Evolutionary conservation across 2,329 filamentous ascomycete species (phyloP), one percentile per base, ranked within the genome.

Genomic region (Waltergamsia citrina): DNA sequence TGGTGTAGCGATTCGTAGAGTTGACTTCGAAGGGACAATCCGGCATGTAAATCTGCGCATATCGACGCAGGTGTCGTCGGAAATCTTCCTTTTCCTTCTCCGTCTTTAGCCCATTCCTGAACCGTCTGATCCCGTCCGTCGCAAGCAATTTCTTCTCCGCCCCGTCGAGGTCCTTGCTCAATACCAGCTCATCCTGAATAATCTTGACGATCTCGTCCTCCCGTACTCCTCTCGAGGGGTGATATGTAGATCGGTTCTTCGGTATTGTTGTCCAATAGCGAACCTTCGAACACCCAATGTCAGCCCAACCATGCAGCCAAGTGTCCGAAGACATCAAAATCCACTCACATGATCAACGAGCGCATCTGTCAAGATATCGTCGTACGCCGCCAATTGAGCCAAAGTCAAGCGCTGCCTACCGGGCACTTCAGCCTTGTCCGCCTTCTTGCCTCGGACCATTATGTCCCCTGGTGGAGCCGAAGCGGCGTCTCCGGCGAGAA

Each of bases 191-290:
- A 6, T 64, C 61, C 46, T 77, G 74, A 7, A 81, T 63, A 35
- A 80, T 74, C 42, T 72, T 67, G 30, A 69, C 56, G 24, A 82
- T 71, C 29, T 76, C 74, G 36, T 72, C 68, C 47, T 78, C 71
- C 35, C 74, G 76, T 33, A 96, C 68, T 26, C 85, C 85, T 41
- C 92, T 80, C 6, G 83, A 86, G 1, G 86, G 73, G 48, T 85
- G 83, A 57, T 94, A 96, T 36, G 85, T 85, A 36, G 77, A 78
- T 40, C 84, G 80, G 50, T 96, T 94, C 61, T 98, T 98, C 43
- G 90, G 88, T 38, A 95, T 94, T 4, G 76, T 84, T 6, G 90
- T 90, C 90, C 92, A 96, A 66, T 92, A 98, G 59, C 85, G 95
- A 8, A 86, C 81, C 90, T 95, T 46, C 39, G 32, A 7, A 38